These are phyloP conservation scores for Phialophora expanda DNA, from an alignment of 2,329 filamentous ascomycete genomes.

Conservation along the genomic window DNA sequence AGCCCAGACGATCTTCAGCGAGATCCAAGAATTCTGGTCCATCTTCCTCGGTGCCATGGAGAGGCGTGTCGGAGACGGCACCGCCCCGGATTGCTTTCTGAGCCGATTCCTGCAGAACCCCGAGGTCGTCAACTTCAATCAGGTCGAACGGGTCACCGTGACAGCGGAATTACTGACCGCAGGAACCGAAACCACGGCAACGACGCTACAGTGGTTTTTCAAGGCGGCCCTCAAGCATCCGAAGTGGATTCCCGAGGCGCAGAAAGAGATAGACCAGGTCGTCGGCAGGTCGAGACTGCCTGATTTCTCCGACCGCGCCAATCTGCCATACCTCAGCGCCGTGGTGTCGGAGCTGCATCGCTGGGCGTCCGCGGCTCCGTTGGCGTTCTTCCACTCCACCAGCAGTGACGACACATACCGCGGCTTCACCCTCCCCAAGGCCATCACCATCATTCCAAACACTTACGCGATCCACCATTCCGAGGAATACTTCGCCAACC, in stretches of 20 bases:
- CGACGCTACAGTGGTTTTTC: slow-evolving; percentile 20
- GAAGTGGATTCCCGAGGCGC: slow-evolving; percentile 52
- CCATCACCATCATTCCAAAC: slow-evolving; percentile 43
- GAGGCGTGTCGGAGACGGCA: slow-evolving; percentile 9
- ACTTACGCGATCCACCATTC: slow-evolving; percentile 39
- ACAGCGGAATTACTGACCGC: slow-evolving; percentile 18
- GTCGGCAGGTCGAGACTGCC: slow-evolving; percentile 47
- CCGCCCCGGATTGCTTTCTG: slow-evolving; percentile 21
- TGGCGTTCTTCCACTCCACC: slow-evolving; percentile 43
- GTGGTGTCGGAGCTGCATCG: slow-evolving; percentile 47
- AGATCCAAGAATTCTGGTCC: slow-evolving; percentile 11
- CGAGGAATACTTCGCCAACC: slow-evolving; percentile 48
- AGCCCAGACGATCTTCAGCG: slow-evolving; percentile 1
- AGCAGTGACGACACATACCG: slow-evolving; percentile 55
- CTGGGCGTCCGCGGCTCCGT: slow-evolving; percentile 45
- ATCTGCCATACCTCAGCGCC: slow-evolving; percentile 46
- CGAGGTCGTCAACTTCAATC: slow-evolving; percentile 2
- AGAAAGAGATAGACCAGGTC: slow-evolving; percentile 52
- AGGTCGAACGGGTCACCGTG: slow-evolving; percentile 10
- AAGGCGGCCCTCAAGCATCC: slow-evolving; percentile 43
- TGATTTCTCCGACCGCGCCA: slow-evolving; percentile 46
- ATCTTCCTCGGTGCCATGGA: slow-evolving; percentile 15
- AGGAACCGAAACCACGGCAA: slow-evolving; percentile 18
- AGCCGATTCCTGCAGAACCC: slow-evolving; percentile 9
- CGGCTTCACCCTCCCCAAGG: slow-evolving; percentile 56